These are phyloP conservation scores for Botryotinia calthae DNA, from an alignment of 2,329 filamentous ascomycete genomes.

Conservation along the genomic window DNA sequence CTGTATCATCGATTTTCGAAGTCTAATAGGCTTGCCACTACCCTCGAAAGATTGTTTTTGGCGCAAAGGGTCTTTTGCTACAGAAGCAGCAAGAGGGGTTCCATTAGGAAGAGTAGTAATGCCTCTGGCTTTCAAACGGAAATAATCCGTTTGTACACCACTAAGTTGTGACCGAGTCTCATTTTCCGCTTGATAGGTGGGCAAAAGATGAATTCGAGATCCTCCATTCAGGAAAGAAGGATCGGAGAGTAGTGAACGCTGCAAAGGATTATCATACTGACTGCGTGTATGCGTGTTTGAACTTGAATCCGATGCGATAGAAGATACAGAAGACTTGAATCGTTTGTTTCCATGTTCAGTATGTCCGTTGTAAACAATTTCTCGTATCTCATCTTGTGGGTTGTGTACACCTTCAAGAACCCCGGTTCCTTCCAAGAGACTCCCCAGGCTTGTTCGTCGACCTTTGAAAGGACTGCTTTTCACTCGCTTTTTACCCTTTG, in stretches of 20 bases:
- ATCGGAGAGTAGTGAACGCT: constrained; percentile 36
- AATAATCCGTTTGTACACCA: constrained; percentile 40
- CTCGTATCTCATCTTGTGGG: constrained; percentile 24
- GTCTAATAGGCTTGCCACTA: constrained; percentile 27
- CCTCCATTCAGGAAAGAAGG: constrained; percentile 36
- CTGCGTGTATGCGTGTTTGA: constrained; percentile 28
- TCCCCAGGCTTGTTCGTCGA: constrained; percentile 32
- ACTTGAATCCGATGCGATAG: constrained; percentile 24
- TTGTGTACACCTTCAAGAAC: constrained; percentile 34
- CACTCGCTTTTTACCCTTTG: constrained; percentile 11
- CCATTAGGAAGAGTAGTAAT: constrained; percentile 37
- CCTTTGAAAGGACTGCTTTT: neutral
- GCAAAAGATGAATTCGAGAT: constrained; percentile 36
- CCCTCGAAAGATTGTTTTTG: constrained; percentile 34
- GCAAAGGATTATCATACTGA: constrained; percentile 31
- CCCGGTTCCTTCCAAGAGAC: constrained; percentile 31
- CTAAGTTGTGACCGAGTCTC: constrained; percentile 33
- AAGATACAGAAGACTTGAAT: constrained; percentile 26
- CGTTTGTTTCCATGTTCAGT: constrained; percentile 24
- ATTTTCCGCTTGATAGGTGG: constrained; percentile 28
- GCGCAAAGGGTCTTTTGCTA: constrained; percentile 30
- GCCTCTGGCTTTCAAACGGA: constrained; percentile 39
- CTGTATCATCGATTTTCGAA: constrained; percentile 18
- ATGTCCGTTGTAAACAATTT: constrained; percentile 26
- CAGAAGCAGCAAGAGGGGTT: constrained; percentile 36